Conservation (phyloP, 176 grass and related monocot genomes). For the Puccinellia tenuiflora region DNA sequence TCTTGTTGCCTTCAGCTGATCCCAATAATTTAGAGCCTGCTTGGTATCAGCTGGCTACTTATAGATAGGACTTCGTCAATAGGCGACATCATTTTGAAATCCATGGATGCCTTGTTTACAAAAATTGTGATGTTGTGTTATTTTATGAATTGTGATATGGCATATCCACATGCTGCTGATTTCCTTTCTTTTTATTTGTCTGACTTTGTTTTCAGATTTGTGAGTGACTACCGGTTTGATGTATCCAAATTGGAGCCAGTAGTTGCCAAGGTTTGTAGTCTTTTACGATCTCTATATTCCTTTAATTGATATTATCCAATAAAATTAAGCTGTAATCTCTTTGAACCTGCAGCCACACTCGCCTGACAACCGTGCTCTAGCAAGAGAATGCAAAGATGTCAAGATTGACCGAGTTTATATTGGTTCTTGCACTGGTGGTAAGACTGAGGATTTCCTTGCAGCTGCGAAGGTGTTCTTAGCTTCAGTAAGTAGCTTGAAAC, state of each 20-base stretch:
- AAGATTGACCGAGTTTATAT: constrained; percentile 96
- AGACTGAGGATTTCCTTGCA: constrained; percentile 89
- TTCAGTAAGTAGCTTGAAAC: constrained; percentile 60
- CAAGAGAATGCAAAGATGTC: constrained; percentile 96
- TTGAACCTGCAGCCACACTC: constrained; percentile 76
- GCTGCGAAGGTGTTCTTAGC: constrained; percentile 88
- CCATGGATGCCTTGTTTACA: no score
- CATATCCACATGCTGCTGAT: neutral
- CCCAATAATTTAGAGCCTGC: neutral
- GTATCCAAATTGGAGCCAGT: constrained; percentile 92
- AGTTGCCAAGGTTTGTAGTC: constrained; percentile 72
- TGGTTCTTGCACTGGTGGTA: constrained; percentile 96
- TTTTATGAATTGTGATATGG: neutral
- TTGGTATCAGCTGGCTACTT: neutral
- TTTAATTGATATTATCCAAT: constrained; percentile 1
- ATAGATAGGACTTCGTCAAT: neutral
- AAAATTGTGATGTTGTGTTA: neutral
- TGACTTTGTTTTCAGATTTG: constrained; percentile 48
- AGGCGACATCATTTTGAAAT: neutral
- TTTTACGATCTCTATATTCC: neutral
- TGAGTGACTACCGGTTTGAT: constrained; percentile 78
- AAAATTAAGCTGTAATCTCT: neutral
- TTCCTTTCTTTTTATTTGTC: constrained; percentile 19
- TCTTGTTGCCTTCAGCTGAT: neutral
- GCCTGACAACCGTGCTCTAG: constrained; percentile 85